phyloP scores from a whole-genome alignment of 2,329 filamentous ascomycete genomes.

The Albophoma yamanashiensis region DNA sequence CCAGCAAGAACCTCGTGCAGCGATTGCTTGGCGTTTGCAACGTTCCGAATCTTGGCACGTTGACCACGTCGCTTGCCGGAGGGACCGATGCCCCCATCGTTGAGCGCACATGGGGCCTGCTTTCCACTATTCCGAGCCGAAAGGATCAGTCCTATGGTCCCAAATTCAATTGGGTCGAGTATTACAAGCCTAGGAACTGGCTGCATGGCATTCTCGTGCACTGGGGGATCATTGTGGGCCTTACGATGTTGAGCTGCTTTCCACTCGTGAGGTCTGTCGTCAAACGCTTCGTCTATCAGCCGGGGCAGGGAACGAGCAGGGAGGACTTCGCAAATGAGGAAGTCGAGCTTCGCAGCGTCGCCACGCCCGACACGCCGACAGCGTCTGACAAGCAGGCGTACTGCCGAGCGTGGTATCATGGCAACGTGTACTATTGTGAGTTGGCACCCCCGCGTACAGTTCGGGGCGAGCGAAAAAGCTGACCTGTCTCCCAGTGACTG shows the following conservation, averaged over 20 bases:
- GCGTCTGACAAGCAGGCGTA: slow-evolving; percentile 36
- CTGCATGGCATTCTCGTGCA: slow-evolving; percentile 40
- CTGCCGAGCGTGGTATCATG: slow-evolving; percentile 43
- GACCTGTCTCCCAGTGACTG: slow-evolving; percentile 43
- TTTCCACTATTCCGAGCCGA: slow-evolving; percentile 32
- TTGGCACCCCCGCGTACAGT: slow-evolving; percentile 3
- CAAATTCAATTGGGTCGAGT: slow-evolving; percentile 49
- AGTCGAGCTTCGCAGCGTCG: slow-evolving; percentile 54
- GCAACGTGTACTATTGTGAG: slow-evolving; percentile 57
- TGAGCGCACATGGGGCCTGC: slow-evolving; percentile 52
- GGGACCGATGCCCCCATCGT: slow-evolving; percentile 43
- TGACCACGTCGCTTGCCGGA: slow-evolving; percentile 41
- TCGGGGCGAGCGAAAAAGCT: background rate
- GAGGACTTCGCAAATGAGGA: slow-evolving; percentile 47
- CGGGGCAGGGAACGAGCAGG: slow-evolving; percentile 41
- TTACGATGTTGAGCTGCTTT: slow-evolving; percentile 30
- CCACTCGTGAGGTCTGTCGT: slow-evolving; percentile 34
- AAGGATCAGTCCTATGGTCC: slow-evolving; percentile 43
- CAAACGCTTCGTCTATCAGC: slow-evolving; percentile 34
- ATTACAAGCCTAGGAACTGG: slow-evolving; percentile 38
- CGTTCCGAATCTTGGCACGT: slow-evolving; percentile 41
- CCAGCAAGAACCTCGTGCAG: slow-evolving; percentile 24
- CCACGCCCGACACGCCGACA: slow-evolving; percentile 44
- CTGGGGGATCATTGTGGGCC: slow-evolving; percentile 31
- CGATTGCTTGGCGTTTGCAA: slow-evolving; percentile 37